Evolutionary conservation across 257 asterid species (phyloP), one percentile per base, ranked within the genome.

Genomic region (Petrea volubilis): DNA sequence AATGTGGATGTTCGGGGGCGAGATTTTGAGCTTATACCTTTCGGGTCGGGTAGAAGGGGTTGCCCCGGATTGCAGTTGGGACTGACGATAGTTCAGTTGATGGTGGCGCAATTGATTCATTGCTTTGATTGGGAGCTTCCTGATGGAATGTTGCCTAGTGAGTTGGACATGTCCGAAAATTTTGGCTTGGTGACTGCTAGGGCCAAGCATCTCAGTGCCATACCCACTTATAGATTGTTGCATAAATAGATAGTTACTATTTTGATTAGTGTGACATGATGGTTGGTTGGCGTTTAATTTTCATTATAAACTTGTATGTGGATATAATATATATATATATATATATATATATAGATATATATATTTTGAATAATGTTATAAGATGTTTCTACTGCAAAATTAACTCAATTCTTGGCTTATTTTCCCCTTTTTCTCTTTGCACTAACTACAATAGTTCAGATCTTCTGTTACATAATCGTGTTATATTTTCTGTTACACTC

Each of bases 41-140:
- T 81, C 3, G 78, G 83, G 3, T 14, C 83, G 3, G 85, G 79
- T 3, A 64, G 86, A 25, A 78, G 85, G 53, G 79, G 76, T 0
- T 81, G 85, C 59, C 85, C 80, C 2, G 80, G 78, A 21, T 6
- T 74, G 76, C 79, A 78, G 31, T 4, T 81, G 58, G 86, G 81
- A 25, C 9, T 81, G 17, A 62, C 62, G 2, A 2, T 55, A 1
- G 79, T 77, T 8, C 70, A 64, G 0, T 25, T 74, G 0, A n/a
- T 70, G 52, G 82, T 81, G 20, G 76, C 85, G 0, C 82, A 81
- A 18, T 38, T 81, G 46, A 78, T 74, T 23, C 85, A 81, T 70
- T 81, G 80, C 71, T 81, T 77, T 24, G 69, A 81, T 55, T 81
- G 78, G 83, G 61, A 65, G 31, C 75, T 77, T 23, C 68, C 66